Conservation (phyloP, 305 asterid genomes). For the Fraxinus nigra region DNA sequence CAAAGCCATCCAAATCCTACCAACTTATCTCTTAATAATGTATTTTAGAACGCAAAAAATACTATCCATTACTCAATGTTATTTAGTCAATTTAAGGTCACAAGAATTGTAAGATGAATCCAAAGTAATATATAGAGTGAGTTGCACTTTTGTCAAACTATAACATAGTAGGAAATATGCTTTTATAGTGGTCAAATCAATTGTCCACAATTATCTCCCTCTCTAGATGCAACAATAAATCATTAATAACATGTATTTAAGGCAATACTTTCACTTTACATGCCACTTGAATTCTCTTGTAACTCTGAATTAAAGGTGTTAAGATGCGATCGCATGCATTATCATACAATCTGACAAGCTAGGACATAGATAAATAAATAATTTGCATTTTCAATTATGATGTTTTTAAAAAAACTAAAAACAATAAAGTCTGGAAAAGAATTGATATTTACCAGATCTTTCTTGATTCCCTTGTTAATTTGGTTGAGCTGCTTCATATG, state of each 20-base stretch:
- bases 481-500: no score
- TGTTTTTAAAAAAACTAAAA: no score
- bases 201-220: background rate
- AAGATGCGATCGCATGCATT: background rate
- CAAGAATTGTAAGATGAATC: background rate
- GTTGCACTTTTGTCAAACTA: background rate
- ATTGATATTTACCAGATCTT: no score
- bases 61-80: background rate
- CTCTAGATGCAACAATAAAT: background rate
- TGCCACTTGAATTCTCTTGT: background rate
- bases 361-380: background rate
- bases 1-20: background rate
- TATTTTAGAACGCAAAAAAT: background rate
- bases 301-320: background rate
- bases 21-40: background rate
- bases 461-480: no score
- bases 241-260: background rate
- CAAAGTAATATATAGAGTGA: background rate
- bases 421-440: no score
- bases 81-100: background rate
- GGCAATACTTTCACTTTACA: background rate
- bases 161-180: background rate
- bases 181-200: background rate
- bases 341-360: background rate
- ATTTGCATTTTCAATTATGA: no score